phyloP scores from a whole-genome alignment of 306 rosid genomes.

The Argentina anserina region DNA sequence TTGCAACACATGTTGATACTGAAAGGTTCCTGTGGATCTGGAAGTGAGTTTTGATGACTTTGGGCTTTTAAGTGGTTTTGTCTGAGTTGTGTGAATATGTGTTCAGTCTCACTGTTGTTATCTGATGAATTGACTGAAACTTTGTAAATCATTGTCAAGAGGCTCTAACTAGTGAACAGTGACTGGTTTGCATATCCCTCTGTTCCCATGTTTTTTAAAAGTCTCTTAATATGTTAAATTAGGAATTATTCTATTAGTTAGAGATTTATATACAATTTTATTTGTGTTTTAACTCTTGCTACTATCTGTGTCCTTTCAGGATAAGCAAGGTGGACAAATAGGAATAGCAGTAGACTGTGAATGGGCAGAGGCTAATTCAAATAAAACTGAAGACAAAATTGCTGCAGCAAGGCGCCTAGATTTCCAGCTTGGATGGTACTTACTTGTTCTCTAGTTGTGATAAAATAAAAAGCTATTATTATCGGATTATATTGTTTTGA shows the following conservation, averaged over 20 bases:
- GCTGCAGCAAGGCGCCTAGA: conserved; percentile 90
- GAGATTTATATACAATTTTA: neutral
- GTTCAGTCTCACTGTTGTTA: neutral
- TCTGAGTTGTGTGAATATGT: neutral
- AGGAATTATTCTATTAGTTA: neutral
- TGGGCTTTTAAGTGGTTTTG: neutral
- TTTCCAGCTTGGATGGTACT: conserved; percentile 90
- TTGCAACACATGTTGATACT: neutral
- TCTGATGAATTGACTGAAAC: neutral
- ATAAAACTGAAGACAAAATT: conserved; percentile 56
- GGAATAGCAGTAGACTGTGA: conserved; percentile 79
- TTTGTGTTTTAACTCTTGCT: conserved; percentile 14
- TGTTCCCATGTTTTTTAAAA: neutral
- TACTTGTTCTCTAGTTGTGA: conserved; percentile 1
- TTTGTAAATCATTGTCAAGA: neutral
- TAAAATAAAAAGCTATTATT: neutral
- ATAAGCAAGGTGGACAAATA: conserved; percentile 75
- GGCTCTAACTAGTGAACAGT: neutral
- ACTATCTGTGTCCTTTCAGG: conserved; percentile 37
- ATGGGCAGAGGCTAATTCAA: conserved; percentile 93
- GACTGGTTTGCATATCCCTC: neutral
- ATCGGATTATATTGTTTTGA: neutral
- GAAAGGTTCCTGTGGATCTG: neutral
- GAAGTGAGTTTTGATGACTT: neutral
- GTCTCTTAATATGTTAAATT: neutral